Evolutionary conservation across 2,329 filamentous ascomycete species (phyloP), one percentile per base, ranked within the genome.

Genomic region (Xylariales sp.): DNA sequence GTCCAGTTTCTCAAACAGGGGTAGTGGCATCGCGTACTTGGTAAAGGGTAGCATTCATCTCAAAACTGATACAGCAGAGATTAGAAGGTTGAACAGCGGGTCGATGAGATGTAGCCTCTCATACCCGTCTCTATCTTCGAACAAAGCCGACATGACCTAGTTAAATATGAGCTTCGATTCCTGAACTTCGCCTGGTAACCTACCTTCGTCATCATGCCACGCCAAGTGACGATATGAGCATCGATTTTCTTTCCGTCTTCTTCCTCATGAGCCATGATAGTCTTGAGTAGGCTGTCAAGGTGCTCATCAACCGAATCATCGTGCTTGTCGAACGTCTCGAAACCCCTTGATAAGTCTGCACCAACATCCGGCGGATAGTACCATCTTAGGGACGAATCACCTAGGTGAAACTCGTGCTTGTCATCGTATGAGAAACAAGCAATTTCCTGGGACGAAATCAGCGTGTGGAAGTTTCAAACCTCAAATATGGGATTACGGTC

Each of bases 151-250:
- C 82, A 97, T 81, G 50, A 98, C 88, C 88, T 95, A 49, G 15
- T 19, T 4, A 12, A 9, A 6, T 14, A 31, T 52, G 34, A 53
- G 46, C 24, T 8, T 19, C 21, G 7, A 10, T 25, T 18, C 20
- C 15, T 27, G n/a, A 8, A 27, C 8, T n/a, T n/a, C 24, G 24
- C 28, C 4, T 16, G 25, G 20, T 27, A n/a, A 18, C 63, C 40
- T 59, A 90, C 88, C 75, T 96, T 98, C 48, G 93, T 97, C 84
- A 98, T 90, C 88, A 97, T 96, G 27, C 93, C 93, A 55, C 93
- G 75, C 91, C 91, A 98, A 2, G 91, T 97, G 38, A 97, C 74
- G 33, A 97, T 61, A 53, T 95, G 81, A 2, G 85, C 84, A 46
- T 89, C 82, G 22, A 84, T 81, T 56, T 76, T 82, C 54, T 78